A percentile compares a stretch with the other conserved stretches of the same genome.
These are phyloP conservation scores for Prunus salicina DNA, from an alignment of 306 rosid genomes.

Conservation along the genomic window DNA sequence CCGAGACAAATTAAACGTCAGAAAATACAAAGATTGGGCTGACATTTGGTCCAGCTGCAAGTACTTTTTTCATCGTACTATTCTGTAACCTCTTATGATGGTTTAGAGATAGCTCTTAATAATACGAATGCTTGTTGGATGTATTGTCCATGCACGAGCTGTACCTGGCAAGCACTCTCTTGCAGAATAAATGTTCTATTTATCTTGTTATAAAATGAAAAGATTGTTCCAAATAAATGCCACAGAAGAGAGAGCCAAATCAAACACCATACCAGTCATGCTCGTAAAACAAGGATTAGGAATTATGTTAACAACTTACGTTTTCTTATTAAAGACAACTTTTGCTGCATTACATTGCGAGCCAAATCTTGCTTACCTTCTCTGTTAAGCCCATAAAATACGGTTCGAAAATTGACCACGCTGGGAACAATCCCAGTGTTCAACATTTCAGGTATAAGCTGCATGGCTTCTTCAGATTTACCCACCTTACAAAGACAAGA, in stretches of 20 bases:
- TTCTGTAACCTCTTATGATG: not conserved
- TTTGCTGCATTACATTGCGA: constrained; percentile 51
- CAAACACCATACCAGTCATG: too few relatives aligned
- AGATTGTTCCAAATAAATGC: not conserved
- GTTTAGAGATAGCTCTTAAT: not conserved
- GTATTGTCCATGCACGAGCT: not conserved
- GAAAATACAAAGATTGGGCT: not conserved
- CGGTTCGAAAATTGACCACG: constrained; percentile 63
- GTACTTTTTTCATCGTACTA: not conserved
- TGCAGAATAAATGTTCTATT: too few relatives aligned
- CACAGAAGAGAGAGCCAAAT: not conserved
- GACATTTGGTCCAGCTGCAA: not conserved
- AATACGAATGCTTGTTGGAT: not conserved
- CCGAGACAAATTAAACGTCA: not conserved
- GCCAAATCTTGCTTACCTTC: constrained; percentile 83
- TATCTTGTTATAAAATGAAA: not conserved
- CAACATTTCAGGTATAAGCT: constrained; percentile 61
- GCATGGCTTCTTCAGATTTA: constrained; percentile 77
- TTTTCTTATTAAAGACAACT: constrained; percentile 47
- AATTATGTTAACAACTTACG: constrained; percentile 51
- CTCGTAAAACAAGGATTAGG: not conserved
- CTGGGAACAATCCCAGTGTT: constrained; percentile 74
- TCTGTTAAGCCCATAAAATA: constrained; percentile 68
- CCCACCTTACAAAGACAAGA: constrained; percentile 61
- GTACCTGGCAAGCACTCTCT: too few relatives aligned